Evolutionary conservation across 257 asterid genomes (phyloP), one percentile per base, ranked within the genome.

Genomic region (Penstemon davidsonii): DNA sequence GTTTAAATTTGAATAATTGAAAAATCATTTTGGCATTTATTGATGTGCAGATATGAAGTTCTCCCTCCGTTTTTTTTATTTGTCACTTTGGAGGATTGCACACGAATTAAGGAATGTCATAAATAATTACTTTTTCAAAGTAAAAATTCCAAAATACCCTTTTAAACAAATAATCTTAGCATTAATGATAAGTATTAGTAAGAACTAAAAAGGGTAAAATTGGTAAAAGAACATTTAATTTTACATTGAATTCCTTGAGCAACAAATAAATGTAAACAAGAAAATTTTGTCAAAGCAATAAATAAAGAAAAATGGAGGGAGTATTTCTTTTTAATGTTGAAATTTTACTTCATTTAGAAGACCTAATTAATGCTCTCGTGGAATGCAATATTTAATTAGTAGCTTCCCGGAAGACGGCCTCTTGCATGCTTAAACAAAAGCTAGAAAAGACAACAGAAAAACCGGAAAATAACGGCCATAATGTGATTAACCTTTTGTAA

Each of bases 401-500:
- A 68, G 78, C 78, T 81, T 81, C 85, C 76, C 82, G 72, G 81
- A 83, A 83, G 76, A 85, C 88, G 1, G 61, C 78, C 75, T 68
- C 70, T 56, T 56, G 65, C 80, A 67, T 25, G 63, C 63, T 43
- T 43, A 61, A 45, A 38, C 45, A 0, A 59, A 51, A 46, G 4
- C 6, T 37, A 52, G 39, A 69, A 60, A 58, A 45, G 8, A 43
- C 8, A 78, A 80, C 86, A 55, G 80, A 71, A 81, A 83, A 74
- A 76, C 75, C 79, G 89, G 75, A 77, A 40, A 55, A 50, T 71
- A 76, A 78, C 78, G 43, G 62, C 79, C 77, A 25, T 10, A 7
- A 19, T 54, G 58, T 42, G 53, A 50, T 4, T 9, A 9, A 49
- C 11, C 54, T 49, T 9, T 10, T 10, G 11, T 9, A 6, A 12